Conservation (phyloP, 2,329 filamentous ascomycete genomes). For the Xylariaceae sp. region DNA sequence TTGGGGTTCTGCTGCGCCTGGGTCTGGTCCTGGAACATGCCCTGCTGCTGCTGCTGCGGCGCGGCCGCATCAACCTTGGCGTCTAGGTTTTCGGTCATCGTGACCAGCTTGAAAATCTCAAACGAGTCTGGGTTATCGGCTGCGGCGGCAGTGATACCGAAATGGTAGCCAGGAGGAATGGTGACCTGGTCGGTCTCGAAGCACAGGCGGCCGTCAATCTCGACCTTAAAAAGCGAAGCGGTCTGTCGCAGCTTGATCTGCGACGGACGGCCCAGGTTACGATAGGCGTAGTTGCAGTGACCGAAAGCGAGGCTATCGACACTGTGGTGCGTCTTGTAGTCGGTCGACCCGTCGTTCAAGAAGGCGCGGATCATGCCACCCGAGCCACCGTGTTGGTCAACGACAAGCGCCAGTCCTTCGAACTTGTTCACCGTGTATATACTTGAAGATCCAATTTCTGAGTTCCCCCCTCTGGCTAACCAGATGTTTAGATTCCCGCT, state of each 20-base stretch:
- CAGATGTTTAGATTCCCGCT: constrained; percentile 91
- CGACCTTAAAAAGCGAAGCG: constrained; percentile 64
- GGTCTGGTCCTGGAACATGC: constrained; percentile 29
- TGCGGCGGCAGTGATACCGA: constrained; percentile 83
- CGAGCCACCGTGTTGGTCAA: constrained; percentile 76
- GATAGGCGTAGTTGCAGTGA: constrained; percentile 85
- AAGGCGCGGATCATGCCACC: constrained; percentile 86
- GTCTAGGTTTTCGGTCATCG: constrained; percentile 53
- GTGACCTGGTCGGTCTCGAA: constrained; percentile 78
- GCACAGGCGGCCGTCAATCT: constrained; percentile 74
- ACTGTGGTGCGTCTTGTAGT: constrained; percentile 71
- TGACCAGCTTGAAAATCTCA: constrained; percentile 82
- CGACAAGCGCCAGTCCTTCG: constrained; percentile 81
- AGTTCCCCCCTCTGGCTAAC: constrained; percentile 69
- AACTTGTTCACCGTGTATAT: constrained; percentile 83
- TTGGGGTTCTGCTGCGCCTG: constrained; percentile 21
- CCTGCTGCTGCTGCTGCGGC: constrained; percentile 29
- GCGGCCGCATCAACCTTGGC: constrained; percentile 27
- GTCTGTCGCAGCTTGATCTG: constrained; percentile 70
- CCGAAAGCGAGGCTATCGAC: constrained; percentile 88
- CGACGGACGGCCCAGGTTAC: constrained; percentile 83
- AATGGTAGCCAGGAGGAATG: constrained; percentile 75
- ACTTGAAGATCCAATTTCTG: constrained; percentile 64
- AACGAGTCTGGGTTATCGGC: constrained; percentile 93
- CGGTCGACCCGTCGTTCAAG: constrained; percentile 81